A percentile compares a stretch with the other conserved stretches of the same genome.
phyloP scores from a whole-genome alignment of 2,329 filamentous ascomycete species.

The Penicillium concentricum region DNA sequence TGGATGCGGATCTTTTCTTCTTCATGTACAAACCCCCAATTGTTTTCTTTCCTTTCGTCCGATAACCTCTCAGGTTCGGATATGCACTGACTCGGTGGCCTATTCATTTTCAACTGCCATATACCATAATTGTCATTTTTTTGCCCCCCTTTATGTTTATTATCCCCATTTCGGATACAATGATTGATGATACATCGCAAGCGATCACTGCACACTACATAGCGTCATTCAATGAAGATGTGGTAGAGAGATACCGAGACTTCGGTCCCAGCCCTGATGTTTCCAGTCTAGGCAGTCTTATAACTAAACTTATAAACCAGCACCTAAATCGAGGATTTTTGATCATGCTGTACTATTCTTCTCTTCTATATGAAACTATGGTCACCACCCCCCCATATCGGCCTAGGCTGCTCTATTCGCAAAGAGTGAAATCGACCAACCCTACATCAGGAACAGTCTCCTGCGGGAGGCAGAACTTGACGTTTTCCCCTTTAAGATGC shows the following conservation, averaged over 20 bases:
- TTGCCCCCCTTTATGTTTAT: conserved; percentile 11
- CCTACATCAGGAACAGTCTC: conserved; percentile 9
- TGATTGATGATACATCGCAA: conserved; percentile 23
- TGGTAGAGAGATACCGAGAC: not conserved
- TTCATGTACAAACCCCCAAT: not conserved
- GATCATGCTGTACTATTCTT: not conserved
- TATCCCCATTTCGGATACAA: conserved; percentile 21
- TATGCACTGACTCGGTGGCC: not conserved
- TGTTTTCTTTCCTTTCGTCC: not conserved
- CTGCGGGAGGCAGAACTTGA: conserved; percentile 10
- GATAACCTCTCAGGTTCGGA: not conserved
- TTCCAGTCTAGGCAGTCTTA: not conserved
- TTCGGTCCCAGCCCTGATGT: not conserved
- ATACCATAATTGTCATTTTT: conserved; percentile 20
- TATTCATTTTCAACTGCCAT: conserved; percentile 15
- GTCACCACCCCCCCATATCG: not conserved
- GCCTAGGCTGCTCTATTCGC: not conserved
- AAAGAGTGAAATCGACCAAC: conserved; percentile 1
- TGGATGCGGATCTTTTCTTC: not conserved
- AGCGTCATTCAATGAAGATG: not conserved
- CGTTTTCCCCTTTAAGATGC: conserved; percentile 12
- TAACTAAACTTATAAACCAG: not conserved
- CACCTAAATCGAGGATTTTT: not conserved
- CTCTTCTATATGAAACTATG: not conserved
- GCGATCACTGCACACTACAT: conserved; percentile 3